A percentile compares a stretch with the other conserved stretches of the same genome.
phyloP scores from a whole-genome alignment of 768 basidiomycete species.

The Leccinum subtestaceum region DNA sequence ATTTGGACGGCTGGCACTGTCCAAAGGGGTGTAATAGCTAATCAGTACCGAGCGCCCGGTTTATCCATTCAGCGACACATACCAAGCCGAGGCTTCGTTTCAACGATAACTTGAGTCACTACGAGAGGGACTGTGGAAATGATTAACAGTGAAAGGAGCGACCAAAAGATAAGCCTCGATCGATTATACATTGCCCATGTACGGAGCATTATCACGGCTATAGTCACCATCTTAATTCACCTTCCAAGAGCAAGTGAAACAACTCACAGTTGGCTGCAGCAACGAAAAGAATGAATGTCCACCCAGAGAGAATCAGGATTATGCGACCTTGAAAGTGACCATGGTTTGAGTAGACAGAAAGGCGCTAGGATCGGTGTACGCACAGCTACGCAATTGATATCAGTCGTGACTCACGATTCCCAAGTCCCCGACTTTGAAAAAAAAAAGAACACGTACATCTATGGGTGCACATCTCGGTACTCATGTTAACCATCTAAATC shows the following conservation, averaged over 20 bases:
- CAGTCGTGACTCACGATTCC: not conserved
- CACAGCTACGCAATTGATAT: not conserved
- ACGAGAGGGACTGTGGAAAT: too few relatives aligned
- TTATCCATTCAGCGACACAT: not conserved
- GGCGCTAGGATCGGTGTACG: not conserved
- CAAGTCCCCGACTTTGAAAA: too few relatives aligned
- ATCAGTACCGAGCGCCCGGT: too few relatives aligned
- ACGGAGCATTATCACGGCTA: conserved; percentile 5
- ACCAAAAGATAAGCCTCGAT: not conserved
- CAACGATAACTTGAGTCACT: too few relatives aligned
- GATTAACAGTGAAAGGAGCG: too few relatives aligned
- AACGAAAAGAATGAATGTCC: not conserved
- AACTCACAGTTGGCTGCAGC: conserved; percentile 8
- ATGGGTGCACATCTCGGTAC: not conserved
- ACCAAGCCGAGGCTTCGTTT: not conserved
- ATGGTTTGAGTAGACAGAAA: not conserved
- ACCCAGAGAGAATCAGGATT: not conserved
- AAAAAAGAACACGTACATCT: conserved; percentile 4
- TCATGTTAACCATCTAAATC: not conserved
- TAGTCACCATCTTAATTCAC: not conserved
- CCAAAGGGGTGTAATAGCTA: not conserved
- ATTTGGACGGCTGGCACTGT: not conserved
- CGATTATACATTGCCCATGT: not conserved
- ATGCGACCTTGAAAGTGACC: not conserved
- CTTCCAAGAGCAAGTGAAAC: too few relatives aligned